A percentile compares a stretch with the other conserved stretches of the same genome.
phyloP scores from a whole-genome alignment of 352 stramenopile species.

The Pythium coloratum region DNA sequence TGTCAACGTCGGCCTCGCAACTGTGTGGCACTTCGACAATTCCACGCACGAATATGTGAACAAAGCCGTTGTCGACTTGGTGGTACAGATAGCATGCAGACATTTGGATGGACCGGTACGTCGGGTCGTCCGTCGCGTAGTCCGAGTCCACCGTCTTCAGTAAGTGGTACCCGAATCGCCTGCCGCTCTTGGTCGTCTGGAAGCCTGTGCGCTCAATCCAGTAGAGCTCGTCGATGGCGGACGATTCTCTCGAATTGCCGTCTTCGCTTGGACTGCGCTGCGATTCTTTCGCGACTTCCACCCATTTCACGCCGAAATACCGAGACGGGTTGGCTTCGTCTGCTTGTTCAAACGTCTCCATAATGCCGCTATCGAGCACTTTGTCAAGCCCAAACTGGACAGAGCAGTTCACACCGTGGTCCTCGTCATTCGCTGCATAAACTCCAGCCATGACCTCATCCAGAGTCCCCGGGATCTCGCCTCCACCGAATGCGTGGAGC shows the following conservation, averaged over 20 bases:
- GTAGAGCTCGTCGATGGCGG: slow-evolving; percentile 49
- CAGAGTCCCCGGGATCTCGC: slow-evolving; percentile 43
- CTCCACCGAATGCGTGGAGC: slow-evolving; percentile 57
- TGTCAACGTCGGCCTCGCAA: slow-evolving; percentile 15
- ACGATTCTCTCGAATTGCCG: slow-evolving; percentile 23
- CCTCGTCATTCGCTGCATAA: slow-evolving; percentile 40
- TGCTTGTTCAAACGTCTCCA: slow-evolving; percentile 42
- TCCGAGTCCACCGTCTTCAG: slow-evolving; percentile 58
- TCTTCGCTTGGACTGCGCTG: not conserved
- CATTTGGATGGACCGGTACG: slow-evolving; percentile 38
- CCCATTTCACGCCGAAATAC: slow-evolving; percentile 67
- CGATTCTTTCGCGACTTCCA: slow-evolving; percentile 33
- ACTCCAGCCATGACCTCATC: slow-evolving; percentile 51
- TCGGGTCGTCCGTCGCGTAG: slow-evolving; percentile 14
- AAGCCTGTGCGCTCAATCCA: slow-evolving; percentile 56
- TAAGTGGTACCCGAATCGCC: slow-evolving; percentile 56
- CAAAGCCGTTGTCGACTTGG: slow-evolving; percentile 36
- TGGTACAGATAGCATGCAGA: slow-evolving; percentile 70
- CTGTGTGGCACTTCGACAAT: slow-evolving; percentile 50
- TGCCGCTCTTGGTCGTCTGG: slow-evolving; percentile 30
- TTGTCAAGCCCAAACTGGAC: slow-evolving; percentile 49
- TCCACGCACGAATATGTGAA: slow-evolving; percentile 59
- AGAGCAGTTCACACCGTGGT: slow-evolving; percentile 42
- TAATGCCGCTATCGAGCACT: slow-evolving; percentile 45
- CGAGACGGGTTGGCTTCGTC: slow-evolving; percentile 37